A percentile compares a stretch with the other conserved stretches of the same genome.
Conservation (phyloP, 1,284 basidiomycete genomes). For the Cutaneotrichosporon spelunceum region DNA sequence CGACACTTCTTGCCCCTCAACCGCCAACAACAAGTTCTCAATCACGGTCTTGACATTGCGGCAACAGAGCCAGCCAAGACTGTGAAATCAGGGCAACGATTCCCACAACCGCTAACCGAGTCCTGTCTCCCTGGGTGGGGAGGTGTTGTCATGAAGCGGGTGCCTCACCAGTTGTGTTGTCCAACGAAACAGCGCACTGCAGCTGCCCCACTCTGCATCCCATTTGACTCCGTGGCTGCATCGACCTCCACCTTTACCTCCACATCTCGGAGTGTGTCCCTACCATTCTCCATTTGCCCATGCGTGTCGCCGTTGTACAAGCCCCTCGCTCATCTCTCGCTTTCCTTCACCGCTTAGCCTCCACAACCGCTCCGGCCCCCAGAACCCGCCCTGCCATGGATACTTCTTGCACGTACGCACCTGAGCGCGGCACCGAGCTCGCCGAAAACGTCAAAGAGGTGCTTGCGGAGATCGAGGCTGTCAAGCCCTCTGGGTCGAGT, state of each 20-base stretch:
- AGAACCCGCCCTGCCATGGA: slow-evolving; percentile 13
- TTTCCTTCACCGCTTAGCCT: not conserved
- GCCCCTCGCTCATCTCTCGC: not conserved
- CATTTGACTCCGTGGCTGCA: too few species aligned
- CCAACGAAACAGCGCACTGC: too few species aligned
- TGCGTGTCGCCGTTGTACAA: not conserved
- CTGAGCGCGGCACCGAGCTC: slow-evolving; percentile 50
- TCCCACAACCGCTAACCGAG: too few species aligned
- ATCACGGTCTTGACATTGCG: not conserved
- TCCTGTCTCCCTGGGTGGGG: too few species aligned
- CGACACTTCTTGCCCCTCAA: not conserved
- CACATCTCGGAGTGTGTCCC: not conserved
- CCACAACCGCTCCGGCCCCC: not conserved
- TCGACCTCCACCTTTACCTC: not conserved
- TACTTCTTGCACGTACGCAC: slow-evolving; percentile 34
- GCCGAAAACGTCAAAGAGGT: slow-evolving; percentile 51
- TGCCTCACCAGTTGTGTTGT: too few species aligned
- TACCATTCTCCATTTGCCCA: not conserved
- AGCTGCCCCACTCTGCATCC: too few species aligned
- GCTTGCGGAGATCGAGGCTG: slow-evolving; percentile 36
- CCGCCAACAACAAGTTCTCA: not conserved
- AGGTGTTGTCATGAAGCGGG: too few species aligned
- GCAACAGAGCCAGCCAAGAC: too few species aligned
- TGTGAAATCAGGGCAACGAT: too few species aligned
- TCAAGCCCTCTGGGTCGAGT: slow-evolving; percentile 6